These are phyloP conservation scores for Naegleria fowleri DNA, from an alignment of 208 protist genomes.

Conservation along the genomic window DNA sequence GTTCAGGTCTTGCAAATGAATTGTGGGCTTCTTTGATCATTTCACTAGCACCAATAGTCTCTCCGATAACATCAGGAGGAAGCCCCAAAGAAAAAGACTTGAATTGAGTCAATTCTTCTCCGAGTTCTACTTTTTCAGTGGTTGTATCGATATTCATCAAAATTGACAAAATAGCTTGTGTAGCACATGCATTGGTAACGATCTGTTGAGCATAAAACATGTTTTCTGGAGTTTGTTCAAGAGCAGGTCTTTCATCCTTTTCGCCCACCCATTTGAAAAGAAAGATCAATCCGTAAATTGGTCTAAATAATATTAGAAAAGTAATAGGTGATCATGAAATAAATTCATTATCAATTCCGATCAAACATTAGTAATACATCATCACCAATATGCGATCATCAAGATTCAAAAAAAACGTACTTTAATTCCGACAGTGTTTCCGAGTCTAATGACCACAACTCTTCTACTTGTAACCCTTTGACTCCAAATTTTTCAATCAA, in stretches of 20 bases:
- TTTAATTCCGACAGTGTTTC: conserved; percentile 48
- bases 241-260: conserved; percentile 34
- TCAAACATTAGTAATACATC: not conserved
- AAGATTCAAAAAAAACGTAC: not conserved
- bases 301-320: conserved; percentile 36
- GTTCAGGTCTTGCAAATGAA: conserved; percentile 74
- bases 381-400: not conserved
- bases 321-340: not conserved
- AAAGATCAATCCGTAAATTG: conserved; percentile 90
- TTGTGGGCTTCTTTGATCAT: conserved; percentile 86
- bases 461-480: conserved; percentile 85
- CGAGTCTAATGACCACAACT: conserved; percentile 81
- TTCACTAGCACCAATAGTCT: conserved; percentile 66
- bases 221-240: conserved; percentile 25
- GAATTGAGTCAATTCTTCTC: conserved; percentile 71
- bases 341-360: not conserved
- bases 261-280: conserved; percentile 86
- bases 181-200: conserved; percentile 93
- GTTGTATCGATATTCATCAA: conserved; percentile 74
- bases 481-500: conserved; percentile 87
- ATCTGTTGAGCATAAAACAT: conserved; percentile 93
- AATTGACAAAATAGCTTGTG: conserved; percentile 92
- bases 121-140: conserved; percentile 66
- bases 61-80: conserved; percentile 61
- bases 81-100: conserved; percentile 61